Conservation (phyloP, 78 protist species). For the Corallochytrium limacisporum region DNA sequence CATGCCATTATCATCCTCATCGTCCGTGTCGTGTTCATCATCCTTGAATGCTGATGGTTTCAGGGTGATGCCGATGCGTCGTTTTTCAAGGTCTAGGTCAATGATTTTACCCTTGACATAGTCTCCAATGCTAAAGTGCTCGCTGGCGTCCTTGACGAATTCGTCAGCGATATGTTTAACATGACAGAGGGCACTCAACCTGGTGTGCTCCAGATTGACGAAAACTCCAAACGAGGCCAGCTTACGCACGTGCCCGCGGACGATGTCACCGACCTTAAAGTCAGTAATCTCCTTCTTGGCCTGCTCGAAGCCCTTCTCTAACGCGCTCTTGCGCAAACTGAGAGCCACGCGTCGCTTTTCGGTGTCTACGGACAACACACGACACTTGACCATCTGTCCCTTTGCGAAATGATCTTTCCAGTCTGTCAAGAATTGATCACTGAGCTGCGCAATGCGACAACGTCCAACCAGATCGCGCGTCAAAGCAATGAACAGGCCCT, state of each 20-base stretch:
- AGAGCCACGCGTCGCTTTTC: background rate
- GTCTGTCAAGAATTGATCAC: background rate
- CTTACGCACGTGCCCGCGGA: too few relatives aligned
- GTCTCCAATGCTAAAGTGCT: constrained; percentile 1
- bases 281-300: background rate
- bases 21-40: too few relatives aligned
- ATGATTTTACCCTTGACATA: background rate
- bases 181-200: background rate
- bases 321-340: background rate
- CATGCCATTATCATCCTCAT: too few relatives aligned
- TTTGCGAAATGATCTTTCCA: background rate
- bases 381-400: background rate
- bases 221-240: too few relatives aligned
- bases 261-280: background rate
- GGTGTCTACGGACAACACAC: background rate
- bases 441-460: background rate
- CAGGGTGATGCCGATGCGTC: too few relatives aligned
- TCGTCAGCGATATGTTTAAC: background rate
- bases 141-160: background rate
- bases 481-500: background rate
- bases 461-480: background rate
- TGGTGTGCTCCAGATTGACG: too few relatives aligned
- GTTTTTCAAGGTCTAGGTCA: too few relatives aligned
- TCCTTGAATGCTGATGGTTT: too few relatives aligned
- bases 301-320: background rate